Base-by-base conservation (phyloP, 176 grass and related monocot species). In the Eleusine indica region DNA sequence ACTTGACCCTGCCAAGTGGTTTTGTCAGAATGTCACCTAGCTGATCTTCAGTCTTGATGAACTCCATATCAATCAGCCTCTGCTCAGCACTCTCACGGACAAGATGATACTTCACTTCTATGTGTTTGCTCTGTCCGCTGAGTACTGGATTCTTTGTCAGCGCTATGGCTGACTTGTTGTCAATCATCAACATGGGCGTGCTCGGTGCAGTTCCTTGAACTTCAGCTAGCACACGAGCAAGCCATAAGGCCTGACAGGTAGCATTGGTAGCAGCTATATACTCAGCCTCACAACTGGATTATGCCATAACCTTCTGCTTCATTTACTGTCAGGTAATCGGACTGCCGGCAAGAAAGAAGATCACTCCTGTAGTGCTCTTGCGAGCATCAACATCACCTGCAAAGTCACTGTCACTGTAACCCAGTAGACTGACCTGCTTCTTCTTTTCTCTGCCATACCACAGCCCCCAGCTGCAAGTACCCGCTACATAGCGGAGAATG, bases 341-440 rank as follows among this genome's bases (percentile, higher is more conserved):
- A 6, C 57, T 61, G 21, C 21, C 54, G 18, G 1, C 57, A 2
- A 61, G 1, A 7, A 61, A 25, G 57, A 61, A 61, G 21, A 61
- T 21, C 1, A 61, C 21, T 6, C 21, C 21, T 2, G 57, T 61
- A 7, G 19, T 61, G 0, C 21, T 61, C 7, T 61, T 61, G 7
- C 7, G 19, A 22, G 57, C 57, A 61, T 61, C 57, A 5, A 61
- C 21, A 22, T 61, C 57, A 0, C 21, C 57, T 0, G 57, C 22
- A 29, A 28, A 60, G 3, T 60, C 21, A 9, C 21, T 62, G 2
- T 62, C 22, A 29, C n/a, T 28, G 57, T 9, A 61, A 1, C 57
- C 57, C 0, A 0, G 3, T 7, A 61, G 7, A 2, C n/a, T 2
- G 2, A 6, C 57, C 2, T 25, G 8, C 60, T 0, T 3, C 5